Conservation (phyloP, 1,284 basidiomycete genomes). For the Cystobasidium slooffiae region DNA sequence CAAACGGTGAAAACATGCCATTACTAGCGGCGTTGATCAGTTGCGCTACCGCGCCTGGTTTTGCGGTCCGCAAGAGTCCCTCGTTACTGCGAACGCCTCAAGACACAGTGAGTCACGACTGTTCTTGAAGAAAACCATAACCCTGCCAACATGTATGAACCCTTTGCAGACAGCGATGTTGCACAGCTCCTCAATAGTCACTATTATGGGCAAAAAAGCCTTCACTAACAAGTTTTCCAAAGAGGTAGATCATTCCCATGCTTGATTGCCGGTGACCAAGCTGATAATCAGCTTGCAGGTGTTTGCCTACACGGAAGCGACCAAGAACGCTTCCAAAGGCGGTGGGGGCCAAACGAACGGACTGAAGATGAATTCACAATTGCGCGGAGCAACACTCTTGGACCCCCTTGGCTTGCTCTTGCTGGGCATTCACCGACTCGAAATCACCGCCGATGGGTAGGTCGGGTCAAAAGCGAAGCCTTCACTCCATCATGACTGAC, state of each 20-base stretch:
- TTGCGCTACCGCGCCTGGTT: slow-evolving; percentile 89
- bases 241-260: background rate
- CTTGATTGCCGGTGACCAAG: too few species aligned
- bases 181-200: slow-evolving; percentile 85
- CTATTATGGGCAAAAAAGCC: slow-evolving; percentile 66
- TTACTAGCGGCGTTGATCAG: slow-evolving; percentile 85
- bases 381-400: slow-evolving; percentile 81
- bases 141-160: background rate
- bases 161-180: slow-evolving; percentile 69
- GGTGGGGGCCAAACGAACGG: slow-evolving; percentile 37
- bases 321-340: slow-evolving; percentile 69
- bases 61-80: slow-evolving; percentile 79
- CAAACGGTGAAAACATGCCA: slow-evolving; percentile 75
- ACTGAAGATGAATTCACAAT: slow-evolving; percentile 67
- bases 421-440: slow-evolving; percentile 84
- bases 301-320: slow-evolving; percentile 84
- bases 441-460: slow-evolving; percentile 55
- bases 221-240: slow-evolving; percentile 55
- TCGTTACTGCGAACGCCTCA: slow-evolving; percentile 75
- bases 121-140: background rate
- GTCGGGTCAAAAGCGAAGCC: background rate
- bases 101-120: slow-evolving; percentile 72
- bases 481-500: slow-evolving; percentile 7
- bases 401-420: slow-evolving; percentile 91
- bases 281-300: slow-evolving; percentile 62